These are phyloP conservation scores for Austroboletus rostrupii DNA, from an alignment of 1,284 basidiomycete species.

Conservation along the genomic window DNA sequence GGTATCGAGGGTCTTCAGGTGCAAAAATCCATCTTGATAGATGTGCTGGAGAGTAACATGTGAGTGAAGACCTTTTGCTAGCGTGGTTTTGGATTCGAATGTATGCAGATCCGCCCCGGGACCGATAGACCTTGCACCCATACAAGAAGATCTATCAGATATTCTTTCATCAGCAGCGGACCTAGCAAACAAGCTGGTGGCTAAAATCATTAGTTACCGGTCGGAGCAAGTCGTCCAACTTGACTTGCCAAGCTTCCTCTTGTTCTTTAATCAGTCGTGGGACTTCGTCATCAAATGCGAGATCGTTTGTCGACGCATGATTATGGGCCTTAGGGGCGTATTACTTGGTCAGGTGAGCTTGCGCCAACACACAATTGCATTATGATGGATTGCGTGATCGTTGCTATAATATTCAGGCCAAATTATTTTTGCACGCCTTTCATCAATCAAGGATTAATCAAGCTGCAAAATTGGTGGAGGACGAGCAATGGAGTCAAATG, in stretches of 20 bases:
- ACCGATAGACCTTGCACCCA: conserved; percentile 38
- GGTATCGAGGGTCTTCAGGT: conserved; percentile 70
- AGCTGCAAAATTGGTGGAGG: conserved; percentile 88
- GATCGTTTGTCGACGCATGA: conserved; percentile 82
- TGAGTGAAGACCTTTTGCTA: conserved; percentile 23
- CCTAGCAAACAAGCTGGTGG: conserved; percentile 76
- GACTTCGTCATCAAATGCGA: conserved; percentile 86
- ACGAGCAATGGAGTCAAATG: conserved; percentile 80
- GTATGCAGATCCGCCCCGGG: conserved; percentile 32
- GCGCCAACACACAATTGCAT: background rate
- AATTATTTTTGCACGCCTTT: conserved; percentile 81
- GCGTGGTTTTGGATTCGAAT: conserved; percentile 8
- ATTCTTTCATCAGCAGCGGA: conserved; percentile 79
- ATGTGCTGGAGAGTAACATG: conserved; percentile 54
- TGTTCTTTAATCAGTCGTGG: conserved; percentile 85
- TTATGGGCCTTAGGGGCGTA: conserved; percentile 83
- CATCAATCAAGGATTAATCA: conserved; percentile 80
- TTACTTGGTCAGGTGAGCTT: conserved; percentile 69
- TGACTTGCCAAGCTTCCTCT: conserved; percentile 71
- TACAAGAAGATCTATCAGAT: conserved; percentile 65
- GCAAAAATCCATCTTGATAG: conserved; percentile 60
- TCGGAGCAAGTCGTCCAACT: conserved; percentile 77
- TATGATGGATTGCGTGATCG: background rate
- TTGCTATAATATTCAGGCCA: conserved; percentile 51
- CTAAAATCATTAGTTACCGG: conserved; percentile 74